A percentile compares a stretch with the other conserved stretches of the same genome.
Conservation (phyloP, 2,329 filamentous ascomycete species). For the Alternaria tenuissima region DNA sequence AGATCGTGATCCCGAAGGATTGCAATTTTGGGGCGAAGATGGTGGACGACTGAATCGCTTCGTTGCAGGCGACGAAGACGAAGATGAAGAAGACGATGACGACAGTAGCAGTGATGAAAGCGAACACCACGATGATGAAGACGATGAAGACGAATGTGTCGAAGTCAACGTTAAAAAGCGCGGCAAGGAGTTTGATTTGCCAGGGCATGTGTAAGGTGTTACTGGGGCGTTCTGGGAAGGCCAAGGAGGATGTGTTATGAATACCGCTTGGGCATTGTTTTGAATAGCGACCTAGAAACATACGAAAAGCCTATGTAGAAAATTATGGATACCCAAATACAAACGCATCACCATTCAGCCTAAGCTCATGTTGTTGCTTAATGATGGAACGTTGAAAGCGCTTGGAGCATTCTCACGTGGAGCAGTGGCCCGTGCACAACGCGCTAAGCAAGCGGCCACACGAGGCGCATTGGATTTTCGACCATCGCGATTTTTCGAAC, state of each 20-base stretch:
- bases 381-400: not conserved
- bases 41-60: slow-evolving; percentile 34
- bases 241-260: slow-evolving; percentile 3
- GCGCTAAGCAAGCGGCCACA: slow-evolving; percentile 31
- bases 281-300: not conserved
- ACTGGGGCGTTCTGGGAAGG: slow-evolving; percentile 20
- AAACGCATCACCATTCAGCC: not conserved
- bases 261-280: not conserved
- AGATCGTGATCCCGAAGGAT: slow-evolving; percentile 39
- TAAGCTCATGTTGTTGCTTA: not conserved
- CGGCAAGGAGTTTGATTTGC: slow-evolving; percentile 46
- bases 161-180: slow-evolving; percentile 29
- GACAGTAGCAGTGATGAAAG: slow-evolving; percentile 48
- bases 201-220: slow-evolving; percentile 45
- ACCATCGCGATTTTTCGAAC: slow-evolving; percentile 20
- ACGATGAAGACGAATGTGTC: slow-evolving; percentile 39
- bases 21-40: slow-evolving; percentile 47
- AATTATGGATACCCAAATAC: slow-evolving; percentile 11
- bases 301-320: slow-evolving; percentile 1
- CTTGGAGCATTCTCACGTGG: slow-evolving; percentile 13
- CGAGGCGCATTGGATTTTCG: slow-evolving; percentile 30
- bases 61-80: slow-evolving; percentile 36
- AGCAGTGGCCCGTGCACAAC: slow-evolving; percentile 1
- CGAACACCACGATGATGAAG: slow-evolving; percentile 44
- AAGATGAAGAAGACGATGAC: slow-evolving; percentile 41